These are phyloP conservation scores for Pyrus hybrid DNA, from an alignment of 331 rosid species.

Conservation along the genomic window DNA sequence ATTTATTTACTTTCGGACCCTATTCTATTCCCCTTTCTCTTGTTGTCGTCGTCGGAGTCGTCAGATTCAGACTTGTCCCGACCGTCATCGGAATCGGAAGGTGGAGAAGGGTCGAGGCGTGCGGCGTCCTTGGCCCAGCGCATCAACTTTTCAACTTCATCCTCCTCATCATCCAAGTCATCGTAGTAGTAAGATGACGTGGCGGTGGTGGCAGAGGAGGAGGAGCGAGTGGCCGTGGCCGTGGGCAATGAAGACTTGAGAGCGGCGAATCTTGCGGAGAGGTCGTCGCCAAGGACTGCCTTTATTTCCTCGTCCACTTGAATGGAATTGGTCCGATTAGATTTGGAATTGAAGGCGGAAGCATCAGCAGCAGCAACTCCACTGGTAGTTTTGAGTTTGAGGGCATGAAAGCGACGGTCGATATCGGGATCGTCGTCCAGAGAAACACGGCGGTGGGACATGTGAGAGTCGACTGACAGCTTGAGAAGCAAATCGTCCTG, in stretches of 20 bases:
- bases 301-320: slow-evolving; percentile 14
- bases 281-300: slow-evolving; percentile 37
- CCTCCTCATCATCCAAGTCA: slow-evolving; percentile 40
- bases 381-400: slow-evolving; percentile 17
- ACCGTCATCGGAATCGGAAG: slow-evolving; percentile 35
- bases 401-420: slow-evolving; percentile 65
- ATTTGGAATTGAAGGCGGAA: not conserved
- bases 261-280: slow-evolving; percentile 51
- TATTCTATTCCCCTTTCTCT: not conserved
- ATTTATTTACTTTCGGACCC: not conserved
- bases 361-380: not conserved
- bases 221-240: not conserved
- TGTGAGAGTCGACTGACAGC: slow-evolving; percentile 53
- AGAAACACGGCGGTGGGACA: slow-evolving; percentile 21
- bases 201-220: not conserved
- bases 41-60: not conserved
- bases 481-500: slow-evolving; percentile 57
- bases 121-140: slow-evolving; percentile 91
- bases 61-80: slow-evolving; percentile 6
- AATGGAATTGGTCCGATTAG: not conserved
- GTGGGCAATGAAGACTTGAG: slow-evolving; percentile 37
- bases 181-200: not conserved
- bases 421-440: slow-evolving; percentile 34
- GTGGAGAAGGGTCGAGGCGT: slow-evolving; percentile 79
- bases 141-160: slow-evolving; percentile 60